phyloP scores from a whole-genome alignment of 768 basidiomycete genomes.

The Pleurotus platypus region DNA sequence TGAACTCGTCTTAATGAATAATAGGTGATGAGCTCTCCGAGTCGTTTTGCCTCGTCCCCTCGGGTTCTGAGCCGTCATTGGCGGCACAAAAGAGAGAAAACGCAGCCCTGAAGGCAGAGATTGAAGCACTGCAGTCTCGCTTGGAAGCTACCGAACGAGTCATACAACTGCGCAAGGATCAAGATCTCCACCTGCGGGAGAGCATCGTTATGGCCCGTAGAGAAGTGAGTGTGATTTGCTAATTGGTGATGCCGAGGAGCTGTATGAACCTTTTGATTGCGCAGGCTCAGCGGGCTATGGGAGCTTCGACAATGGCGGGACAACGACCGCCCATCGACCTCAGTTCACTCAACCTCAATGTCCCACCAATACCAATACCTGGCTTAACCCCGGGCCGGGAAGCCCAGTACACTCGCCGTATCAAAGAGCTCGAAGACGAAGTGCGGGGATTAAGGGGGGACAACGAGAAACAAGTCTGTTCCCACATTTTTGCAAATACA shows the following conservation, averaged over 20 bases:
- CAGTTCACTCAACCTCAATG: conserved; percentile 53
- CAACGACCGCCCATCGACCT: conserved; percentile 53
- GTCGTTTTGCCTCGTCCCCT: conserved; percentile 75
- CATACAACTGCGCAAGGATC: conserved; percentile 69
- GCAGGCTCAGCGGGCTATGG: conserved; percentile 80
- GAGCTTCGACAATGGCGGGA: conserved; percentile 53
- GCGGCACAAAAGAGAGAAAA: conserved; percentile 66
- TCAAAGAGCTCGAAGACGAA: conserved; percentile 84
- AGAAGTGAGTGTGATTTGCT: conserved; percentile 37
- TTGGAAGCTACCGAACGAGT: conserved; percentile 60
- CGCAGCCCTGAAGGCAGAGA: conserved; percentile 52
- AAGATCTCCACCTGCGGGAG: conserved; percentile 75
- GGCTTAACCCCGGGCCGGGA: conserved; percentile 49
- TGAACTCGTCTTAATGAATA: not conserved
- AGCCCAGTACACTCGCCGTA: conserved; percentile 52
- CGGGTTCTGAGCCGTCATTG: conserved; percentile 48
- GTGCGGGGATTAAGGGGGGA: conserved; percentile 57
- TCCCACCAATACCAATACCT: conserved; percentile 47
- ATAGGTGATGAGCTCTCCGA: conserved; percentile 72
- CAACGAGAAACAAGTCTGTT: conserved; percentile 78
- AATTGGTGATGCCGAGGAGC: not conserved
- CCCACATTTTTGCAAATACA: not conserved
- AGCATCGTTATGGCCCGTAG: conserved; percentile 71
- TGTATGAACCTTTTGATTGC: not conserved
- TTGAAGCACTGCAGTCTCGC: conserved; percentile 53